Base-by-base conservation (phyloP, 192 early-diverging fungal species). In the Pilobolus umbonatus region DNA sequence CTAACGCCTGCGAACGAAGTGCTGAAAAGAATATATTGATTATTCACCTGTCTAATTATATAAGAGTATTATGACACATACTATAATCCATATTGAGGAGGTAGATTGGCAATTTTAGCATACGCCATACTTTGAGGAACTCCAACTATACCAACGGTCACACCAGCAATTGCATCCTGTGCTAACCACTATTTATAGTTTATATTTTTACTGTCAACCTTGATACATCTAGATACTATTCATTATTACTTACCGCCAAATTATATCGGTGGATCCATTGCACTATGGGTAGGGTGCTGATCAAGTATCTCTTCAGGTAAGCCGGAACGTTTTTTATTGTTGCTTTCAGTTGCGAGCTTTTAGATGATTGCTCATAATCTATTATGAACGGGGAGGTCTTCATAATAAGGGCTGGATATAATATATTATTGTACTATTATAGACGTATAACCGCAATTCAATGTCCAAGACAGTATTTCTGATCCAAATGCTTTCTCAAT, bases 81-180 rank as follows among this genome's bases (percentile, higher is more conserved):
- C 72, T 91, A 93, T 15, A 93, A 71, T 0, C 90, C 90, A 57
- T 83, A 90, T 67, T 90, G 68, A 40, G 83, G 76, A 34, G 86
- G 84, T 32, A 93, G 64, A 34, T 68, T 69, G 7, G 90, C 88
- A 0, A 93, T 74, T 69, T 86, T 89, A 8, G 90, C 80, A 56
- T 91, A 85, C 15, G 88, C 83, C 82, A 85, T 78, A 29, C 74
- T 77, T 62, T 91, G 88, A 15, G 88, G 90, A 38, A 92, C 76
- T 21, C 88, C 83, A n/a, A 92, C 75, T 1, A 85, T 71, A 10
- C 85, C 86, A 32, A 90, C 82, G 1, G 90, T 90, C 21, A 87
- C 35, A 15, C 84, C 90, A 25, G 86, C 87, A 31, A 90, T 69
- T 3, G 84, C 40, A 57, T 92, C 88, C 29, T 82, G 80, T 21